These are phyloP conservation scores for Fusarium agapanthi DNA, from an alignment of 2,329 filamentous ascomycete species.

Conservation along the genomic window DNA sequence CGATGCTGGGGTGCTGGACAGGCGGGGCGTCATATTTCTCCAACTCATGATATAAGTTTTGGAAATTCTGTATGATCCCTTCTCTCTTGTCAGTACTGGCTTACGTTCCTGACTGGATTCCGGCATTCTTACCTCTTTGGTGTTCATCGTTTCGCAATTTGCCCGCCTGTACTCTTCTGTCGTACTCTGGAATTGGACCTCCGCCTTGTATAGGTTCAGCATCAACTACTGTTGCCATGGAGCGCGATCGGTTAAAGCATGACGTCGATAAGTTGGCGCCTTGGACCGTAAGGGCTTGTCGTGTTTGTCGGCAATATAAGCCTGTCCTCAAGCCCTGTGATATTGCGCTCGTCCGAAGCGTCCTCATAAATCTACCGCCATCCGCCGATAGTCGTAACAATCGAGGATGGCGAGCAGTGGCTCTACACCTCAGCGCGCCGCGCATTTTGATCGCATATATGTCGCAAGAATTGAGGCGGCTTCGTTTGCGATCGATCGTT, in stretches of 20 bases:
- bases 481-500: constrained; percentile 4
- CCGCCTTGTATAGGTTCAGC: constrained; percentile 46
- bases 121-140: constrained; percentile 73
- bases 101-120: not conserved
- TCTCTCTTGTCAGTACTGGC: constrained; percentile 20
- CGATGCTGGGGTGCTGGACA: constrained; percentile 80
- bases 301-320: constrained; percentile 8
- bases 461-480: not conserved
- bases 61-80: constrained; percentile 89
- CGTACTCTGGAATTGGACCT: constrained; percentile 89
- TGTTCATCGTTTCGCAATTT: constrained; percentile 86
- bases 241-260: constrained; percentile 24
- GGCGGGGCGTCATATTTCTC: constrained; percentile 75
- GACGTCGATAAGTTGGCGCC: constrained; percentile 10
- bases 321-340: constrained; percentile 7
- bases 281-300: not conserved
- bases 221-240: constrained; percentile 44
- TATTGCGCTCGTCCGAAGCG: constrained; percentile 36
- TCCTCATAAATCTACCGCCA: constrained; percentile 29
- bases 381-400: constrained; percentile 16
- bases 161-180: constrained; percentile 78
- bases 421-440: constrained; percentile 26
- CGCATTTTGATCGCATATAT: constrained; percentile 29
- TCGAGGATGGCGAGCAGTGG: constrained; percentile 25
- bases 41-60: constrained; percentile 88